Evolutionary conservation across 2,329 filamentous ascomycete species (phyloP).

Genomic region (Colletotrichum godetiae): DNA sequence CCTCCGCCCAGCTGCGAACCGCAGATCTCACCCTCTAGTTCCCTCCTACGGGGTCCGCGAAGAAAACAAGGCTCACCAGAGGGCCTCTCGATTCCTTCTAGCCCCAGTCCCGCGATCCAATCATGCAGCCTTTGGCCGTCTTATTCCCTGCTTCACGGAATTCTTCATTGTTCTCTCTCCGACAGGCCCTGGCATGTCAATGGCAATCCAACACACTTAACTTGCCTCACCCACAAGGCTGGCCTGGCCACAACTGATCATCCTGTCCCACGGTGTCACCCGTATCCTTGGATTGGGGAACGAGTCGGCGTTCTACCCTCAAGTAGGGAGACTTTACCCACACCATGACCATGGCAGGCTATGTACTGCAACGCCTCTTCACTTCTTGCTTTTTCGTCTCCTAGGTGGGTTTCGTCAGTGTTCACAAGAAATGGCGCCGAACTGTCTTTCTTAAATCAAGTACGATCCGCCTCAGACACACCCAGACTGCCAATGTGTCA

Average conservation of each 20-base stretch:
- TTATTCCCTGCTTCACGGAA: background rate
- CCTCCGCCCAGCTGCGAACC: background rate
- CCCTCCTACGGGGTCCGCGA: background rate
- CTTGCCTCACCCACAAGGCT: background rate
- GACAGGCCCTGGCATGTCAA: background rate
- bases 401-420: background rate
- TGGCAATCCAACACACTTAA: background rate
- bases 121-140: background rate
- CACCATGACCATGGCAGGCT: background rate
- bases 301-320: background rate
- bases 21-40: conserved; percentile 15
- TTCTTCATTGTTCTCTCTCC: background rate
- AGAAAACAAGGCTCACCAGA: conserved; percentile 15
- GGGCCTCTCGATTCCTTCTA: background rate
- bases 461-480: conserved; percentile 9
- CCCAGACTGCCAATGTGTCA: background rate
- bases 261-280: conserved; percentile 11
- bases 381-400: background rate
- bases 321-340: background rate
- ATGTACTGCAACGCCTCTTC: conserved; percentile 4
- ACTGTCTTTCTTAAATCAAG: background rate
- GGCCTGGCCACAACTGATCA: background rate
- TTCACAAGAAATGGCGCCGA: background rate
- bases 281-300: background rate
- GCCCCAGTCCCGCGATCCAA: background rate